phyloP scores from a whole-genome alignment of 352 stramenopile genomes.

The Nothophytophthora sp. region DNA sequence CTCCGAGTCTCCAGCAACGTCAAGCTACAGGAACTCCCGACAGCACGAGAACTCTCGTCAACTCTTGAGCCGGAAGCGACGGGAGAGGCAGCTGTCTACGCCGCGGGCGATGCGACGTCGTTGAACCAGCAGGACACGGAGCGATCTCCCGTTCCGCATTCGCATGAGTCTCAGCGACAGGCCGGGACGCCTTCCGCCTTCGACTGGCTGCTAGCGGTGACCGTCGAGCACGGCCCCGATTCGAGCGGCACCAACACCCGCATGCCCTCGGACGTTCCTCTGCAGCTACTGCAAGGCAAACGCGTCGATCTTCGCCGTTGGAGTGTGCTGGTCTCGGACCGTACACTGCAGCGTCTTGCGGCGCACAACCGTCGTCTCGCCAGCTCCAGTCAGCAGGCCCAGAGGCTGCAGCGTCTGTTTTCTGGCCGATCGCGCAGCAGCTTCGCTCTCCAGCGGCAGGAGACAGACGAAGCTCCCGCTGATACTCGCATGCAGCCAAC shows the following conservation, averaged over 20 bases:
- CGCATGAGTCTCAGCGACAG: constrained; percentile 4
- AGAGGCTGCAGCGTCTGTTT: constrained; percentile 9
- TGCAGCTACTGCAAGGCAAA: constrained; percentile 58
- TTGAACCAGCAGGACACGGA: constrained; percentile 39
- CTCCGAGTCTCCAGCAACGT: constrained; percentile 12
- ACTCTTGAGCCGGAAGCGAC: not conserved
- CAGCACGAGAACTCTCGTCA: not conserved
- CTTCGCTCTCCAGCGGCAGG: constrained; percentile 3
- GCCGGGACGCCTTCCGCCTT: constrained; percentile 21
- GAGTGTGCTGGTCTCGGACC: constrained; percentile 71
- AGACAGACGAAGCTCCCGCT: constrained; percentile 8
- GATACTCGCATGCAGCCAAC: constrained; percentile 32
- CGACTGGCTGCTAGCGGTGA: constrained; percentile 20
- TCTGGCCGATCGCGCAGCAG: constrained; percentile 3
- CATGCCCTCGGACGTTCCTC: constrained; percentile 45
- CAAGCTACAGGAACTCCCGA: constrained; percentile 23
- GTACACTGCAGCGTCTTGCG: constrained; percentile 58
- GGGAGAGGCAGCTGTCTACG: not conserved
- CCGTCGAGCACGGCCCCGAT: constrained; percentile 11
- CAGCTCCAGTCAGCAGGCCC: constrained; percentile 14
- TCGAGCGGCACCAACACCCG: not conserved
- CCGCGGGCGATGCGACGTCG: not conserved
- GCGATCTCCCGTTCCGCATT: not conserved
- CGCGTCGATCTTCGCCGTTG: constrained; percentile 62
- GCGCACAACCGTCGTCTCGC: constrained; percentile 60